Percentiles rank a stretch among this genome's conserved stretches.
These are phyloP conservation scores for Penicillium roqueforti DNA, from an alignment of 495 filamentous ascomycete species.

Conservation along the genomic window DNA sequence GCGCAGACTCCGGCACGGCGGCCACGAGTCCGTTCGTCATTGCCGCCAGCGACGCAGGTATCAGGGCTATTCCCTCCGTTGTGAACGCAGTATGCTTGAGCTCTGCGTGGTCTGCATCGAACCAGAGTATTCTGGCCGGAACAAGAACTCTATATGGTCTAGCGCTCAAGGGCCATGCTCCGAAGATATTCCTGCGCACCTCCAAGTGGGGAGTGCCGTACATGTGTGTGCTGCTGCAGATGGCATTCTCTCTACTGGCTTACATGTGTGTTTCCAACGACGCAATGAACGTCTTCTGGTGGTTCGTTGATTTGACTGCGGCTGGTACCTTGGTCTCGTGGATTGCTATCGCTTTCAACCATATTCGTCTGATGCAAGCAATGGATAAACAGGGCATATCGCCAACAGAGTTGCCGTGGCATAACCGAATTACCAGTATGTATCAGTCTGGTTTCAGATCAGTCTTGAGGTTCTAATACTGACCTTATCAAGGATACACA, in stretches of 20 bases:
- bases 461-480: neutral
- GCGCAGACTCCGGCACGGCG: conserved; percentile 33
- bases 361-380: conserved; percentile 54
- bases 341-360: conserved; percentile 52
- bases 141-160: conserved; percentile 46
- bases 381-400: conserved; percentile 46
- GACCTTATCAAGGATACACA: conserved; percentile 41
- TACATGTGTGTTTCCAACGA: conserved; percentile 54
- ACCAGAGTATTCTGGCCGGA: conserved; percentile 45
- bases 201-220: conserved; percentile 60
- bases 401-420: conserved; percentile 47
- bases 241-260: conserved; percentile 51
- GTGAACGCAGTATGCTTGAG: conserved; percentile 49
- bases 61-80: conserved; percentile 46
- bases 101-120: conserved; percentile 48
- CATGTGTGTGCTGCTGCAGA: conserved; percentile 50
- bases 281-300: conserved; percentile 58
- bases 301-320: conserved; percentile 55
- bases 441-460: neutral
- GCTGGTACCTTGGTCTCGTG: conserved; percentile 54
- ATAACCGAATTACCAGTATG: conserved; percentile 34
- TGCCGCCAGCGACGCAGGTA: conserved; percentile 36
- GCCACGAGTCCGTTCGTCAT: conserved; percentile 54
- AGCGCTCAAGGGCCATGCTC: conserved; percentile 43
- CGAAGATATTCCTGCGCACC: conserved; percentile 49